Evolutionary conservation across 176 grass and related monocot genomes (phyloP), one percentile per base, ranked within the genome.

Genomic region (Neostapfia colusana): DNA sequence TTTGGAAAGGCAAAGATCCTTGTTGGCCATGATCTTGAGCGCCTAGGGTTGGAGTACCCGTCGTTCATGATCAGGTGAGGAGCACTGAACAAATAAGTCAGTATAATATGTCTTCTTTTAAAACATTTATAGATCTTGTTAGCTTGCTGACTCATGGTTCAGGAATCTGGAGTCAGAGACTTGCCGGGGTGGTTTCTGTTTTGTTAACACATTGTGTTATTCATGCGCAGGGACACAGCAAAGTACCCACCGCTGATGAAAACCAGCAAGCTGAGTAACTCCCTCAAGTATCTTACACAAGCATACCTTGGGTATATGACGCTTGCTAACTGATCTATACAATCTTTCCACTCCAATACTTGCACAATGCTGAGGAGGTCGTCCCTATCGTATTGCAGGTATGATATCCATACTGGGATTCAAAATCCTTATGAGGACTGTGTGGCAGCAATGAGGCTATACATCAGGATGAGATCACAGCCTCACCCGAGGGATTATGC

Each of bases 211-310:
- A 49, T n/a, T 46, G 7, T 81, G 7, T 81, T 38, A n/a, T 48
- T 34, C 58, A 60, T 76, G 31, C 59, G 46, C 61, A 97, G 93
- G 71, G 93, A 97, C 46, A 93, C 82, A 51, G 88, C 86, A 24
- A 89, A 82, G 8, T 97, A 97, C 83, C 90, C 93, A 37, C 93
- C 88, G 38, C 63, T 97, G 86, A 93, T 91, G 93, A 97, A 93
- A 82, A 97, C 93, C 12, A 97, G 86, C 93, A 97, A 93, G 88
- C 86, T 97, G 72, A 93, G 83, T 54, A 97, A 97, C 75, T 81
- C 90, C 20, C 78, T 93, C 6, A 97, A 91, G 81, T 93, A 97
- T 75, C 88, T 97, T 25, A 66, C 93, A 71, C 90, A 91, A 77
- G 86, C 93, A 28, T 93, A 97, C 76, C 84, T 97, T 70, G 90